Percentiles rank a stretch among this genome's conserved stretches.
These are phyloP conservation scores for Candida maesae DNA, from an alignment of 805 yeast genomes.

Conservation along the genomic window DNA sequence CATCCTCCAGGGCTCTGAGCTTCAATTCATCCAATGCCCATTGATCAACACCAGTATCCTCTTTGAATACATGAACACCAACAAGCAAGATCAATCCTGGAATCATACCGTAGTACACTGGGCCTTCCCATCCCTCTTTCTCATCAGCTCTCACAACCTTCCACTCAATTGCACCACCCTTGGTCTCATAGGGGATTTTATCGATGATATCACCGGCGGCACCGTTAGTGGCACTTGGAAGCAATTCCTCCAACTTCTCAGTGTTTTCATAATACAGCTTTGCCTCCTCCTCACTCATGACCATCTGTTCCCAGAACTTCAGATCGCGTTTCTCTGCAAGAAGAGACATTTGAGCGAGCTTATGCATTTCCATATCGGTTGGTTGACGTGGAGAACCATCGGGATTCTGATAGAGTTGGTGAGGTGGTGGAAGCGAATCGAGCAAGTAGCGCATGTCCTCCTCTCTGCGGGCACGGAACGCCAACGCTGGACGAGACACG, in stretches of 20 bases:
- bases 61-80: conserved; percentile 46
- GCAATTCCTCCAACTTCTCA: conserved; percentile 53
- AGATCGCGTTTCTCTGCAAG: conserved; percentile 56
- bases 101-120: conserved; percentile 66
- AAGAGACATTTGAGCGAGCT: conserved; percentile 65
- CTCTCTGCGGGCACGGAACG: conserved; percentile 47
- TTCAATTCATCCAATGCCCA: conserved; percentile 86
- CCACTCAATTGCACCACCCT: conserved; percentile 79
- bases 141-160: conserved; percentile 67
- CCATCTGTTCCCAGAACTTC: conserved; percentile 41
- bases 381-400: conserved; percentile 76
- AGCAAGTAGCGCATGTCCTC: conserved; percentile 59
- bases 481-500: conserved; percentile 1
- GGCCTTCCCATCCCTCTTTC: conserved; percentile 83
- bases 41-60: conserved; percentile 50
- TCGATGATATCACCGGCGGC: conserved; percentile 67
- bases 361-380: conserved; percentile 64
- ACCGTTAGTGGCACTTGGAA: conserved; percentile 40
- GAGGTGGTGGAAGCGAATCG: conserved; percentile 59
- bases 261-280: conserved; percentile 59
- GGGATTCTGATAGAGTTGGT: conserved; percentile 64
- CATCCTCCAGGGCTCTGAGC: conserved; percentile 68
- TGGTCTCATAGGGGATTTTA: conserved; percentile 78
- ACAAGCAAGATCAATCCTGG: conserved; percentile 63
- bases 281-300: conserved; percentile 48